These are phyloP conservation scores for Tetradesmus obliquus DNA, from an alignment of 139 green algal genomes.

Conservation along the genomic window DNA sequence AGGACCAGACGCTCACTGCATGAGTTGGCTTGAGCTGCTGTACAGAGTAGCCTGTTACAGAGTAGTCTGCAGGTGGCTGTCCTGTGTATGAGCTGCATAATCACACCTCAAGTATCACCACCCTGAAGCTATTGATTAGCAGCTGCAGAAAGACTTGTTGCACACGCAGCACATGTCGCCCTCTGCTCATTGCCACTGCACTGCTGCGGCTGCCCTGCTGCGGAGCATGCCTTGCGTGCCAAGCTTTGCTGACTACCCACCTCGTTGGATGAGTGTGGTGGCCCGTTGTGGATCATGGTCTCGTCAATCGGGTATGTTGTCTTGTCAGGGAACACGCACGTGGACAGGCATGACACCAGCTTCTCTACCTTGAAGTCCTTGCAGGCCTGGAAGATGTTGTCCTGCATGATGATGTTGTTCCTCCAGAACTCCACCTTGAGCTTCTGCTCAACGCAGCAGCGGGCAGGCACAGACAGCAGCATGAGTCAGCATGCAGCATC, in stretches of 20 bases:
- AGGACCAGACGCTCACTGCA: too few relatives aligned
- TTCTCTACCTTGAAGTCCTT: conserved; percentile 60
- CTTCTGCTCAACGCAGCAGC: conserved; percentile 19
- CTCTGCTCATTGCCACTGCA: neutral
- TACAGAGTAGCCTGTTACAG: too few relatives aligned
- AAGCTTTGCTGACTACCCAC: neutral
- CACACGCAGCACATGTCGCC: neutral
- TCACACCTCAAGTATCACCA: too few relatives aligned
- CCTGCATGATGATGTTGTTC: conserved; percentile 66
- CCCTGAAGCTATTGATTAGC: too few relatives aligned
- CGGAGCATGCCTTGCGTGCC: neutral
- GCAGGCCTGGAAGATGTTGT: conserved; percentile 68
- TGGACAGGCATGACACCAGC: conserved; percentile 72
- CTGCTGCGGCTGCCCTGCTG: neutral
- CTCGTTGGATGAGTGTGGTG: conserved; percentile 66
- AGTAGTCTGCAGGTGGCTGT: neutral
- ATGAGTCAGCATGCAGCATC: neutral
- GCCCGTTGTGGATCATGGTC: conserved; percentile 69
- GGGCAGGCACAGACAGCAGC: neutral
- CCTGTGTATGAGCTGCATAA: neutral
- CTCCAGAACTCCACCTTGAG: conserved; percentile 63
- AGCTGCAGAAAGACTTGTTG: too few relatives aligned
- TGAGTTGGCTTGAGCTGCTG: too few relatives aligned
- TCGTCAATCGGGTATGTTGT: conserved; percentile 72
- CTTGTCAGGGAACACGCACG: conserved; percentile 72